Evolutionary conservation across 345 rosid species (phyloP).

Genomic region (Brassica carinata): DNA sequence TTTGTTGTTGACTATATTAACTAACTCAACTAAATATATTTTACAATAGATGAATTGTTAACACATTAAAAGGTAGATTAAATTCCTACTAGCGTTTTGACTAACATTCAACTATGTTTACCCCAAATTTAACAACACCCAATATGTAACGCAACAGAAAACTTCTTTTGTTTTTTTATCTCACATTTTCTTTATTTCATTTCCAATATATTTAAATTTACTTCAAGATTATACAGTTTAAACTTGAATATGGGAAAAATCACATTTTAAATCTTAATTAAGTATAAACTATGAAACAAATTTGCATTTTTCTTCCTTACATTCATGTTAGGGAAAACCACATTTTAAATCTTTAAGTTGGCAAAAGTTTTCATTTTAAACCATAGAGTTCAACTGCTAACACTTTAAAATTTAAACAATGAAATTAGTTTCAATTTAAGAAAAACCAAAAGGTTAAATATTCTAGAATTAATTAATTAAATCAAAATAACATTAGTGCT

Average conservation of each 20-base stretch:
- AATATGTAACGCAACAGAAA: slow-evolving; percentile 28
- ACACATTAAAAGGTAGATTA: slow-evolving; percentile 8
- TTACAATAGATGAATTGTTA: slow-evolving; percentile 21
- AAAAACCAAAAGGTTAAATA: background rate
- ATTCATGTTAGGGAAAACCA: background rate
- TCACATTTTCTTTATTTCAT: slow-evolving; percentile 18
- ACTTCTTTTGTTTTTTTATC: slow-evolving; percentile 14
- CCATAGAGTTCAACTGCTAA: too few relatives aligned
- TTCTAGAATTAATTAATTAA: slow-evolving; percentile 4
- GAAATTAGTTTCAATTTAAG: background rate
- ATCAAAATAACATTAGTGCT: slow-evolving; percentile 22
- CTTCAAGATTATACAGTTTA: background rate
- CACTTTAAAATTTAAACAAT: too few relatives aligned
- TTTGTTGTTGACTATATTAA: slow-evolving; percentile 30
- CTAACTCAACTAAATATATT: slow-evolving; percentile 1
- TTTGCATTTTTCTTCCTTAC: background rate
- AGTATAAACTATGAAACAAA: background rate
- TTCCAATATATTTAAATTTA: background rate
- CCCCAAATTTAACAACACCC: slow-evolving; percentile 37
- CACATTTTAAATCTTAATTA: too few relatives aligned
- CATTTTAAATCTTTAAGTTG: too few relatives aligned
- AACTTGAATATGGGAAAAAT: background rate
- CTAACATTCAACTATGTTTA: slow-evolving; percentile 42
- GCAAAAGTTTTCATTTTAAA: too few relatives aligned
- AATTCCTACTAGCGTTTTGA: slow-evolving; percentile 29